Evolutionary conservation across 1,284 basidiomycete species (phyloP).

Genomic region (Porogramme epimiltina): DNA sequence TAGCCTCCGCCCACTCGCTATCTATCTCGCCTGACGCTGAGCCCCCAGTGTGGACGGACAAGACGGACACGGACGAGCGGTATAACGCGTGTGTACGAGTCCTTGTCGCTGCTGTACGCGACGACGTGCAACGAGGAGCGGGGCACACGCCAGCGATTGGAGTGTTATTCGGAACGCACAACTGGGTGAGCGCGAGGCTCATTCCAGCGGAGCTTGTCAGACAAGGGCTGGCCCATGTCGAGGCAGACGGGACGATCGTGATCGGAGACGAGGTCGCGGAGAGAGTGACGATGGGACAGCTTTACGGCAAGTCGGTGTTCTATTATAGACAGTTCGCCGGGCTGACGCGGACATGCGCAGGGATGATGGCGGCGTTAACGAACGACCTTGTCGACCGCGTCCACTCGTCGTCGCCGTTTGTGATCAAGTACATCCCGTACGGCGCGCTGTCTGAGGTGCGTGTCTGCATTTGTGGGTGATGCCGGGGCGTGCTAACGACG

Average conservation of each 20-base stretch:
- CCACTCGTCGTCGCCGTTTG: conserved; percentile 61
- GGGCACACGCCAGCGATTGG: conserved; percentile 50
- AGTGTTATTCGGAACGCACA: conserved; percentile 88
- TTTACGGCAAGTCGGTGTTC: conserved; percentile 31
- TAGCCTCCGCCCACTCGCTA: conserved; percentile 30
- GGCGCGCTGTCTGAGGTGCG: conserved; percentile 72
- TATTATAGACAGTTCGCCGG: background rate
- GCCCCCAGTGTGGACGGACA: conserved; percentile 71
- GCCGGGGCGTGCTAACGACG: too few species aligned
- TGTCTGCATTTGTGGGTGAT: too few species aligned
- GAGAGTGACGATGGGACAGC: conserved; percentile 77
- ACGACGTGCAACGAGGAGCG: conserved; percentile 35
- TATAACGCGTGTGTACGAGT: conserved; percentile 73
- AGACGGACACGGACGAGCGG: conserved; percentile 78
- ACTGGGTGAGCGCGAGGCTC: conserved; percentile 65
- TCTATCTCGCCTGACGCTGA: conserved; percentile 57
- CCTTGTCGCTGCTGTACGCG: conserved; percentile 62
- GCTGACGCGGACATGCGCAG: conserved; percentile 36
- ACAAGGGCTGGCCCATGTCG: conserved; percentile 52
- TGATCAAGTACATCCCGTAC: conserved; percentile 87
- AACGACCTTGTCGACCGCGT: conserved; percentile 65
- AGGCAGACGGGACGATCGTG: conserved; percentile 32
- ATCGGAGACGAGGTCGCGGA: conserved; percentile 61
- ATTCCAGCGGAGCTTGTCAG: conserved; percentile 64
- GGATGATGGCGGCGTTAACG: conserved; percentile 85